A percentile compares a stretch with the other conserved stretches of the same genome.
Conservation (phyloP, 176 grass and related monocot species). For the Eragrostis curvula region DNA sequence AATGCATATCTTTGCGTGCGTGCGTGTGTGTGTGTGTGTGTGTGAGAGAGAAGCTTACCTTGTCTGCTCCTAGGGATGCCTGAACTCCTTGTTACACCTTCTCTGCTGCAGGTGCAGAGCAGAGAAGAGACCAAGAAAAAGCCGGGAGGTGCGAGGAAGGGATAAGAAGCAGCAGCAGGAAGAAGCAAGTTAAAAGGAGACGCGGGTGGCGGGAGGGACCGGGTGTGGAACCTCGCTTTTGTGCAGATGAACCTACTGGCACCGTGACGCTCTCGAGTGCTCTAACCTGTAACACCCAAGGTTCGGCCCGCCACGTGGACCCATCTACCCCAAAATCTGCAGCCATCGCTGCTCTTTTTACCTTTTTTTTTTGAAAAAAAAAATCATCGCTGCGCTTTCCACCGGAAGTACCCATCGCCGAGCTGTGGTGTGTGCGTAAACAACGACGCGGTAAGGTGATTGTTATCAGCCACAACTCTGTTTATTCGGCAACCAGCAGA, state of each 20-base stretch:
- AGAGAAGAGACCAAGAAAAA: neutral
- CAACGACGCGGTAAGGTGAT: neutral
- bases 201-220: neutral
- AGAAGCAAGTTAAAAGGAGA: neutral
- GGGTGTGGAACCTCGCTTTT: constrained; percentile 25
- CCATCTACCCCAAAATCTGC: neutral
- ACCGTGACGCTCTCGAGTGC: constrained; percentile 32
- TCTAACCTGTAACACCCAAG: neutral
- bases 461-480: neutral
- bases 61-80: constrained; percentile 39
- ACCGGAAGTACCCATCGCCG: neutral
- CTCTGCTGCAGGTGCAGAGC: constrained; percentile 12
- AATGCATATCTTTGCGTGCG: neutral
- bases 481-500: neutral
- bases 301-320: constrained; percentile 10
- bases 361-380: too few species aligned
- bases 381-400: constrained; percentile 2
- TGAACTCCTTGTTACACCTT: neutral
- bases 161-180: neutral
- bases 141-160: neutral
- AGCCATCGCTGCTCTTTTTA: neutral
- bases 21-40: too few species aligned
- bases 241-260: constrained; percentile 1
- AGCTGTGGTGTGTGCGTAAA: neutral
- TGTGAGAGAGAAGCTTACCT: constrained; percentile 26